Evolutionary conservation across 805 yeast genomes (phyloP).

Genomic region (Wickerhamomyces chambardii): DNA sequence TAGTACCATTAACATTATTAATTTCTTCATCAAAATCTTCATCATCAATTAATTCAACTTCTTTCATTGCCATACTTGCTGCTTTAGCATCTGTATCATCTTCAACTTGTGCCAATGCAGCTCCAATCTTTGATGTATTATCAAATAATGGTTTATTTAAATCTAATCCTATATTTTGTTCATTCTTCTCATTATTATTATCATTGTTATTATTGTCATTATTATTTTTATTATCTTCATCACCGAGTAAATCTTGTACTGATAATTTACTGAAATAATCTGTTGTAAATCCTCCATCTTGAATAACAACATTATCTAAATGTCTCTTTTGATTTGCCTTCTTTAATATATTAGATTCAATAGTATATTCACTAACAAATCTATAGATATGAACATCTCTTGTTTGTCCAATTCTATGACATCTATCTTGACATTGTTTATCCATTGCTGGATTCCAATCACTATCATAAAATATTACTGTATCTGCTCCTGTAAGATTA

Average conservation of each 20-base stretch:
- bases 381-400: constrained; percentile 97
- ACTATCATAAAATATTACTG: constrained; percentile 95
- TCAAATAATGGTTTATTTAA: constrained; percentile 23
- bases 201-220: too few species aligned
- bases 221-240: constrained; percentile 16
- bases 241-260: constrained; percentile 74
- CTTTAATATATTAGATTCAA: constrained; percentile 87
- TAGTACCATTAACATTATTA: constrained; percentile 6
- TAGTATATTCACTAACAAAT: constrained; percentile 91
- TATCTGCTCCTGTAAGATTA: constrained; percentile 96
- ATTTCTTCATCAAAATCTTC: constrained; percentile 70
- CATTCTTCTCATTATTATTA: too few species aligned
- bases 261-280: constrained; percentile 89
- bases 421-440: constrained; percentile 97
- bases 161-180: constrained; percentile 13
- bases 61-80: constrained; percentile 82
- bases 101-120: constrained; percentile 82
- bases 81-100: constrained; percentile 90
- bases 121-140: constrained; percentile 36
- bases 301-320: constrained; percentile 89
- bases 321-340: constrained; percentile 94
- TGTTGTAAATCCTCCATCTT: constrained; percentile 97
- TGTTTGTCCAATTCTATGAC: constrained; percentile 98
- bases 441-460: constrained; percentile 99
- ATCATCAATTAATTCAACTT: constrained; percentile 63